Evolutionary conservation across 108 stramenopile species (phyloP), one percentile per base, ranked within the genome.

Genomic region (Aurantiochytrium sp.): DNA sequence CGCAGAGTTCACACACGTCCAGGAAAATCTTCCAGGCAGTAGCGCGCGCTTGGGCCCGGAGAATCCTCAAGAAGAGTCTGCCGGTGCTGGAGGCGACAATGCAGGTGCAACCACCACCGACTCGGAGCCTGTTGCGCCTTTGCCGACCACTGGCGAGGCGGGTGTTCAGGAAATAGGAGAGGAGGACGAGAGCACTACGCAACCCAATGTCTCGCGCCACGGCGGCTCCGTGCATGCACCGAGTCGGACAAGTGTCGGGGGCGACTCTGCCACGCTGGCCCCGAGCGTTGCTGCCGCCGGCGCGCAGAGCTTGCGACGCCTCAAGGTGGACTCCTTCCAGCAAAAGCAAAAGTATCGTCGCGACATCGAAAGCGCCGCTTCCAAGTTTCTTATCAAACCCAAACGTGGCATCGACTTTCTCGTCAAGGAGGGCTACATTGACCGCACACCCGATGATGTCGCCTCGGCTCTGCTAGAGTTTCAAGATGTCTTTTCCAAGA

Each of bases 381-480:
- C 98, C 47, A 96, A 97, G 89, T 99, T 99, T 93, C 98, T 98
- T 89, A 93, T 98, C 92, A 98, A 97, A 89, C 98, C 99, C 0
- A 91, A 93, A 60, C 93, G 95, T 42, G 99, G 99, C 23, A 91
- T 99, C 51, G 91, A 92, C 83, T 98, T 94, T 91, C 95, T 98
- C 21, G 94, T 91, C 44, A 90, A 96, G 87, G 91, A 95, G 88
- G 98, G 98, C 64, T 96, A 96, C 90, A 89, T 99, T 51, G 91
- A 88, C 25, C 90, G 93, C 44, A 96, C 96, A 73, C 96, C 98
- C 4, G 91, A 87, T 4, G 96, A 95, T 72, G 98, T 99, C 42
- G 99, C 98, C 2, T 64, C 90, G 53, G 98, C 95, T 87, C 90
- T 99, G 69, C 88, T 95, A n/a, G 90, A 95, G 45, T 93, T 96